A percentile compares a stretch with the other conserved stretches of the same genome.
These are phyloP conservation scores for Pyrus bretschneideri DNA, from an alignment of 306 rosid genomes.

Conservation along the genomic window DNA sequence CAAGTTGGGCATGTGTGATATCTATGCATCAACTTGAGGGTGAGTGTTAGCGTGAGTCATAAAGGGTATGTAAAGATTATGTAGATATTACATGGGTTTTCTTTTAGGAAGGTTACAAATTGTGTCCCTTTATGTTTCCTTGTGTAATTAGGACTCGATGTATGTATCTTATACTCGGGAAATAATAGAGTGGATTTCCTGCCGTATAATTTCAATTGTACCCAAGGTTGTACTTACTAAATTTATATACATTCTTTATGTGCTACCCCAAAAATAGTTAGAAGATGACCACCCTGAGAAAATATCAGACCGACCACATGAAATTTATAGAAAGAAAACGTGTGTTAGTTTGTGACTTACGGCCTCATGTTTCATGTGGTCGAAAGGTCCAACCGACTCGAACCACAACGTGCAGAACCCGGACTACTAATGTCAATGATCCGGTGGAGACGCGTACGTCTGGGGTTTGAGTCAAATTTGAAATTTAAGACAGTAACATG, in stretches of 20 bases:
- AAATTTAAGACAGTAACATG: neutral
- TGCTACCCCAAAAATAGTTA: neutral
- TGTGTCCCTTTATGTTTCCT: no score
- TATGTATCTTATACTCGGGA: no score
- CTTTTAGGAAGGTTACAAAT: no score
- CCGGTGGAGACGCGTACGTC: neutral
- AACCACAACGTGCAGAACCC: neutral
- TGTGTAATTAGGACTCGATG: no score
- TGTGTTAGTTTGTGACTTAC: neutral
- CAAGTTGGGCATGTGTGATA: no score
- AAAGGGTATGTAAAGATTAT: no score
- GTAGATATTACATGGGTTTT: no score
- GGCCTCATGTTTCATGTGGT: neutral
- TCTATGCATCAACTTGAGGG: no score
- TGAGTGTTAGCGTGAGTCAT: no score
- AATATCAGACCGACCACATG: neutral
- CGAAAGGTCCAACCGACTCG: neutral
- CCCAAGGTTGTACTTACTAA: neutral
- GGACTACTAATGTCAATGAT: neutral
- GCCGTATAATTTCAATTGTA: no score
- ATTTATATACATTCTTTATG: neutral
- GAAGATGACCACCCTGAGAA: neutral
- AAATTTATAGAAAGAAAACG: neutral
- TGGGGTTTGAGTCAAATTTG: neutral
- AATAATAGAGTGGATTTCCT: no score